Evolutionary conservation across 2,329 filamentous ascomycete genomes (phyloP).

Genomic region (Chaetomium strumarium): DNA sequence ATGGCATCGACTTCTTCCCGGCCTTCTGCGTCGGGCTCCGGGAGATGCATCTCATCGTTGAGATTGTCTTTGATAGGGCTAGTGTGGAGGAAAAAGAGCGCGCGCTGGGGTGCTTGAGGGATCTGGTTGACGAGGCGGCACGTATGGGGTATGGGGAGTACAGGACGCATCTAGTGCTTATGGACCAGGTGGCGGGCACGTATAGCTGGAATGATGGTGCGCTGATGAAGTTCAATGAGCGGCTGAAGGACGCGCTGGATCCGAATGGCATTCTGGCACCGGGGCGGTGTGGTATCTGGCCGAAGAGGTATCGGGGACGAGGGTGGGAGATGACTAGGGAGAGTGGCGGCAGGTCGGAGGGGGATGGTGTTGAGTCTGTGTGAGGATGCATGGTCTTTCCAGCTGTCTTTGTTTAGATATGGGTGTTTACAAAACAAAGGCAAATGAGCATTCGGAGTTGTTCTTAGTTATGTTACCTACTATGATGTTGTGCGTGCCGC

Average conservation of each 20-base stretch:
- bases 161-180: conserved; percentile 40
- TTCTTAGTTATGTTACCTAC: too few species aligned
- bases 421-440: too few species aligned
- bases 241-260: conserved; percentile 40
- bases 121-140: conserved; percentile 38
- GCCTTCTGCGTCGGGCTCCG: conserved; percentile 36
- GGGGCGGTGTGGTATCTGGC: conserved; percentile 35
- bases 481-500: too few species aligned
- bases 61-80: conserved; percentile 46
- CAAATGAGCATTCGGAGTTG: too few species aligned
- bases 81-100: conserved; percentile 34
- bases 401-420: too few species aligned
- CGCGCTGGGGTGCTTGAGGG: conserved; percentile 28
- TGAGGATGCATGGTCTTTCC: background rate
- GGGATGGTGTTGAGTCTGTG: conserved; percentile 25
- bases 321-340: conserved; percentile 34
- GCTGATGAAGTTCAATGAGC: conserved; percentile 39
- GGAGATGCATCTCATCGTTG: conserved; percentile 34
- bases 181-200: conserved; percentile 42
- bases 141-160: conserved; percentile 41
- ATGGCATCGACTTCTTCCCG: conserved; percentile 36
- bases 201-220: conserved; percentile 40
- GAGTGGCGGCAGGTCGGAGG: conserved; percentile 29
- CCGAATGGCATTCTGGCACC: conserved; percentile 35
- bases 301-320: conserved; percentile 29